Base-by-base conservation (phyloP, 371 early-diverging fungal genomes). In the Haplosporangium sp. region DNA sequence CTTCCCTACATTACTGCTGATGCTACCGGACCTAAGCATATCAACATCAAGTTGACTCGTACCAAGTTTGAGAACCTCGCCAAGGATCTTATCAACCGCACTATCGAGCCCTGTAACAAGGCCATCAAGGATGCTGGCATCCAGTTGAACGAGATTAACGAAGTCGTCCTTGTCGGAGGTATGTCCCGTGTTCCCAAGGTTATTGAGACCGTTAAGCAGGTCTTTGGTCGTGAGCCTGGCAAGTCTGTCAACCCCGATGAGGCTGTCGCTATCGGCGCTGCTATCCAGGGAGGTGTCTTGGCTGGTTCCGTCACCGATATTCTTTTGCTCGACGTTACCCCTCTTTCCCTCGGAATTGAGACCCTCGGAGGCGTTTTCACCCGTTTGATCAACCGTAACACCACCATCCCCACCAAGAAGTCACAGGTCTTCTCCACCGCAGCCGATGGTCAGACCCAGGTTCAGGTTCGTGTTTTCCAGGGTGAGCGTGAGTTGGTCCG, bases 121-220 rank as follows among this genome's bases (percentile, higher is more conserved):
- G 99, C 99, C 39, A 82, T 99, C 72, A 95, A 94, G 87, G 99
- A 99, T 88, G 99, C 99, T 58, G 93, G 94, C 64, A 87, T 99
- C 44, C 63, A 85, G 60, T 84, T 89, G 72, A 91, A 84, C 65
- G 95, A 96, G 34, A 94, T 99, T 69, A 90, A 93, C 82, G 99
- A 99, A 85, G 97, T 99, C 47, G 96, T 99, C 77, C 89, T 99
- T 67, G 99, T 99, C 60, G 99, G 99, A 84, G 99, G 99, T 82
- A 98, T 98, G 98, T 95, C 98, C 58, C 94, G 99, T 85, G 96
- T 99, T 91, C 99, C 99, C 82, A 96, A 95, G 88, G 98, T 99
- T 45, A 90, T 96, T 77, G 96, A 96, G 71, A 91, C 95, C 4
- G 99, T 99, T 84, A 95, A 95, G 87, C 74, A 84, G 42, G 86